Conservation (phyloP, 345 rosid species). For the Physaria fendleri region DNA sequence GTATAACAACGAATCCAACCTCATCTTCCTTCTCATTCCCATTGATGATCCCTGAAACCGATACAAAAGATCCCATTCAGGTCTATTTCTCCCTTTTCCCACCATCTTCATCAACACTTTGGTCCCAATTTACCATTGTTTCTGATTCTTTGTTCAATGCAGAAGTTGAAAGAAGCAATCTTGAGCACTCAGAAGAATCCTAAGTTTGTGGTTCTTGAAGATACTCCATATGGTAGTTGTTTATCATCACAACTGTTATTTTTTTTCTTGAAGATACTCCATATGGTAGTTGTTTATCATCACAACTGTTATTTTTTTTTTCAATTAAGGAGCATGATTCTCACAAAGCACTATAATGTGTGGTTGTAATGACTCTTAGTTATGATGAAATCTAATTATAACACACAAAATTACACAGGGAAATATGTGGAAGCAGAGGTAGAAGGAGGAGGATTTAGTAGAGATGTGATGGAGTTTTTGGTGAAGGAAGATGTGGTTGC, state of each 20-base stretch:
- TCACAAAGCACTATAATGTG: background rate
- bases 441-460: conserved; percentile 73
- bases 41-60: conserved; percentile 49
- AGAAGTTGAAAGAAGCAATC: conserved; percentile 71
- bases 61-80: conserved; percentile 46
- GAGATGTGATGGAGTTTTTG: conserved; percentile 74
- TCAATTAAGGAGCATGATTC: background rate
- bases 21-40: conserved; percentile 85
- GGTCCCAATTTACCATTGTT: background rate
- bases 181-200: conserved; percentile 64
- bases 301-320: background rate
- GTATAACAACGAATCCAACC: conserved; percentile 81
- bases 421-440: conserved; percentile 69
- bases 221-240: conserved; percentile 57
- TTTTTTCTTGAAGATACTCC: conserved; percentile 55
- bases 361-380: background rate
- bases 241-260: background rate
- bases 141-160: conserved; percentile 3
- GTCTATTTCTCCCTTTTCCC: conserved; percentile 14
- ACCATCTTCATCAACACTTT: background rate
- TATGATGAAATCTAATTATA: background rate
- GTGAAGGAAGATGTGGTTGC: conserved; percentile 71
- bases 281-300: conserved; percentile 33
- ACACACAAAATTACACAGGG: conserved; percentile 34
- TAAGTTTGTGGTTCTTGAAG: conserved; percentile 46